These are phyloP conservation scores for Capsicum pubescens DNA, from an alignment of 257 asterid species.

Conservation along the genomic window DNA sequence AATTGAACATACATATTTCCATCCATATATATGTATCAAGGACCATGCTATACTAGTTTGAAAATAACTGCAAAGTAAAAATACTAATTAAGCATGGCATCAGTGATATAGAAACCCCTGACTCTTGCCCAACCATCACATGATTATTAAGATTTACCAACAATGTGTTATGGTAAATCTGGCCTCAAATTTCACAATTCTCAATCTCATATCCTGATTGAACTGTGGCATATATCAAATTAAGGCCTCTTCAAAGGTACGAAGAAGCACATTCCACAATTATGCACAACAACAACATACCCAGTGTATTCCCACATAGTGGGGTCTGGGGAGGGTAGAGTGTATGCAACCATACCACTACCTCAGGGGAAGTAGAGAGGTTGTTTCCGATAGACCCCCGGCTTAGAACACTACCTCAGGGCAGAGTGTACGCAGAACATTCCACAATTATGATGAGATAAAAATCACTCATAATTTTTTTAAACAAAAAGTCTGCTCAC, in stretches of 20 bases:
- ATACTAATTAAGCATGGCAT: not conserved
- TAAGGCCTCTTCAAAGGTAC: not conserved
- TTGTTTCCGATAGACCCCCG: too few species aligned
- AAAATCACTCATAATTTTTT: not conserved
- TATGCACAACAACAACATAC: too few species aligned
- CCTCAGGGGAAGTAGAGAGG: too few species aligned
- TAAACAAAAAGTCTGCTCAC: constrained; percentile 46
- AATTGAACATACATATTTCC: not conserved
- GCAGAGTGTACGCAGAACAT: too few species aligned
- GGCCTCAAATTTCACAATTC: not conserved
- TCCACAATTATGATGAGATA: constrained; percentile 4
- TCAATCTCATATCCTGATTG: constrained; percentile 1
- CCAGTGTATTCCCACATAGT: too few species aligned
- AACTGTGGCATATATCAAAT: constrained; percentile 4
- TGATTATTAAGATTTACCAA: constrained; percentile 5
- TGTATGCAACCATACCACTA: too few species aligned
- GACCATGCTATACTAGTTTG: constrained; percentile 9
- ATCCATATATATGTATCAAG: not conserved
- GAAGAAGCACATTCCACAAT: not conserved
- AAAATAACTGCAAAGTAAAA: not conserved
- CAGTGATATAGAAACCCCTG: not conserved
- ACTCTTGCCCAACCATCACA: not conserved
- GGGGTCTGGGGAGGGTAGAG: too few species aligned
- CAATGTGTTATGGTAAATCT: not conserved
- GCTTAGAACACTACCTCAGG: too few species aligned